A percentile compares a stretch with the other conserved stretches of the same genome.
Conservation (phyloP, 1,284 basidiomycete genomes). For the Pisolithus thermaeus region DNA sequence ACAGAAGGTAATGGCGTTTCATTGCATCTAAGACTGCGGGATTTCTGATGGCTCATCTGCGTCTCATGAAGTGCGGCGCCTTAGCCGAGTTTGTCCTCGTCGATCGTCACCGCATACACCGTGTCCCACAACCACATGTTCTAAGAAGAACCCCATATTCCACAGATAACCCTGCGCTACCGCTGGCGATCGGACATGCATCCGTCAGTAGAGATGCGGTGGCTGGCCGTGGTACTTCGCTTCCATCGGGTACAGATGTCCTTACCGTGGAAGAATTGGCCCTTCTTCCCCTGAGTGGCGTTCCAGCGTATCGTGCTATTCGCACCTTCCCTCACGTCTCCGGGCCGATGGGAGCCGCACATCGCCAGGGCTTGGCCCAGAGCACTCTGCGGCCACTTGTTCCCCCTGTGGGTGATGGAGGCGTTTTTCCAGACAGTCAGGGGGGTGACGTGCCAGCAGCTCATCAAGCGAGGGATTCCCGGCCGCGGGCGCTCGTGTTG, state of each 20-base stretch:
- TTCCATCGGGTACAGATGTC: slow-evolving; percentile 6
- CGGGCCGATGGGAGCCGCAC: slow-evolving; percentile 21
- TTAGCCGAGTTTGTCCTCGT: slow-evolving; percentile 79
- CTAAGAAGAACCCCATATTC: slow-evolving; percentile 16
- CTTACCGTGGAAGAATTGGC: slow-evolving; percentile 74
- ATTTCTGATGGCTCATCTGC: slow-evolving; percentile 6
- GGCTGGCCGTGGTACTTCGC: slow-evolving; percentile 2
- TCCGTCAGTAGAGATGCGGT: neutral
- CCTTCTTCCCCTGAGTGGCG: slow-evolving; percentile 68
- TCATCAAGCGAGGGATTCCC: slow-evolving; percentile 14
- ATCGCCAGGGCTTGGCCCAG: slow-evolving; percentile 20
- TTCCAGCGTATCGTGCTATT: slow-evolving; percentile 74
- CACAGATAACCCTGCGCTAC: neutral
- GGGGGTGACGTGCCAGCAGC: slow-evolving; percentile 11
- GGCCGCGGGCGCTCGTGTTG: slow-evolving; percentile 56
- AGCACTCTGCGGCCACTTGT: slow-evolving; percentile 23
- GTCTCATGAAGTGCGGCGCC: slow-evolving; percentile 58
- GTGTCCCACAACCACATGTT: slow-evolving; percentile 54
- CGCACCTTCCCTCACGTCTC: slow-evolving; percentile 46
- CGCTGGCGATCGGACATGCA: neutral
- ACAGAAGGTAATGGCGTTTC: slow-evolving; percentile 55
- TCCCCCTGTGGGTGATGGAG: slow-evolving; percentile 18
- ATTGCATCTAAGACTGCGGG: slow-evolving; percentile 3
- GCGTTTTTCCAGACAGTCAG: slow-evolving; percentile 23
- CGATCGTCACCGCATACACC: slow-evolving; percentile 71